Percentiles rank a stretch among this genome's conserved stretches.
Conservation (phyloP, 768 basidiomycete genomes). For the Suillus ampliporus region DNA sequence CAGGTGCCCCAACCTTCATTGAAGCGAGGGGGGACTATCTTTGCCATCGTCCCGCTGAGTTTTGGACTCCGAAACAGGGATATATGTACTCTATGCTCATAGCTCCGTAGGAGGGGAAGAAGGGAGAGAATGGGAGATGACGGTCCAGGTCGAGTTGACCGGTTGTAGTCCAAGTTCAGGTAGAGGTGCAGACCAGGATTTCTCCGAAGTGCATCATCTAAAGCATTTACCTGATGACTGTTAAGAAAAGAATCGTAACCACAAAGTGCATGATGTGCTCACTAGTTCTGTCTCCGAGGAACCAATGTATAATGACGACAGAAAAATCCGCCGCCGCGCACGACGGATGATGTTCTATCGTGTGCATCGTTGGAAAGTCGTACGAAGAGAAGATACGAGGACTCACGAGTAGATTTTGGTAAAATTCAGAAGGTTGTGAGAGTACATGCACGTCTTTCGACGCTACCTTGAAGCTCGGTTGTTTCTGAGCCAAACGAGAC, state of each 20-base stretch:
- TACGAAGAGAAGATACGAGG: not conserved
- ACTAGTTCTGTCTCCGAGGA: slow-evolving; percentile 81
- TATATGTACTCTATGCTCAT: slow-evolving; percentile 74
- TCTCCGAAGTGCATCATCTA: slow-evolving; percentile 61
- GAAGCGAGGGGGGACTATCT: slow-evolving; percentile 86
- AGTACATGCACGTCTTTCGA: slow-evolving; percentile 59
- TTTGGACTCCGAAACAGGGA: slow-evolving; percentile 90
- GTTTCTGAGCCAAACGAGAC: slow-evolving; percentile 40
- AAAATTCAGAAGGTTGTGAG: slow-evolving; percentile 63
- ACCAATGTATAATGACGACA: slow-evolving; percentile 92
- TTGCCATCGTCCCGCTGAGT: slow-evolving; percentile 73
- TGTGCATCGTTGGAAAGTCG: not conserved
- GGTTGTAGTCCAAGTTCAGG: slow-evolving; percentile 81
- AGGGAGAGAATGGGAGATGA: slow-evolving; percentile 71
- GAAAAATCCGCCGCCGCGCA: slow-evolving; percentile 82
- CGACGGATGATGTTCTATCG: slow-evolving; percentile 72
- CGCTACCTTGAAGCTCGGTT: slow-evolving; percentile 54
- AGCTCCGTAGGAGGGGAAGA: slow-evolving; percentile 72
- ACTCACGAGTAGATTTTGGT: slow-evolving; percentile 58
- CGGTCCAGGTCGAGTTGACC: slow-evolving; percentile 75
- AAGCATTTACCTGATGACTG: slow-evolving; percentile 65
- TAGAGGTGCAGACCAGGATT: slow-evolving; percentile 70
- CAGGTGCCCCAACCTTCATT: slow-evolving; percentile 99
- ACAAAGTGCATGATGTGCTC: slow-evolving; percentile 33
- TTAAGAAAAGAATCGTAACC: not conserved